Base-by-base conservation (phyloP, 2,329 filamentous ascomycete genomes). In the Ascochyta rabiei region DNA sequence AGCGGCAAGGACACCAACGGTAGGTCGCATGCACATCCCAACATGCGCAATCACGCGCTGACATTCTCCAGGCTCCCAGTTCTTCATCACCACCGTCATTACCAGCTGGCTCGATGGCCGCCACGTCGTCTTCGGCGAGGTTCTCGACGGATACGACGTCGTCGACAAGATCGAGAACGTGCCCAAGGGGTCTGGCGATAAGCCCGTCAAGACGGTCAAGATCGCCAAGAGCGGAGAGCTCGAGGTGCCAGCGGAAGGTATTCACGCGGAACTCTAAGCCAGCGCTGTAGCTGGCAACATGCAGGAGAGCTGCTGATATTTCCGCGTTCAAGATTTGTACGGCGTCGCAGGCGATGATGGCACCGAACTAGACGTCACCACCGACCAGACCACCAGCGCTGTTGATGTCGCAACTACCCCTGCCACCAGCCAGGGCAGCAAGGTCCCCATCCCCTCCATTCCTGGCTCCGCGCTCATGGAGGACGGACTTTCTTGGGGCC, bases 101-200 rank as follows among this genome's bases (percentile, higher is more conserved):
- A 93, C 90, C 70, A 84, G 84, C 59, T 93, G 91, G 89, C 86
- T 95, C 71, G 89, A 95, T 75, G 89, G 89, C 75, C 84, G 83
- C 68, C 90, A 95, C 80, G 91, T 95, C 70, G 90, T 95, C 72
- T 95, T 95, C 75, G 90, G 90, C 74, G 90, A 96, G 79, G 89
- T 96, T 63, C 82, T 95, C 66, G 90, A 95, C 81, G 91, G 91
- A 75, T 90, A 89, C 78, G 89, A 93, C 6, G 75, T 95, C 60
- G 84, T 95, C 63, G 86, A 89, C 72, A 86, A 87, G 81, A 91
- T 95, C 69, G 87, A 95, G 82, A 85, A 88, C 68, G 81, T 82
- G 64, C 76, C 84, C 71, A 93, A 89, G 74, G 77, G 75, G 61
- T 67, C 80, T 39, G 84, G 84, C 66, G 89, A 93, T 80, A 89